Evolutionary conservation across 2,329 filamentous ascomycete genomes (phyloP), one percentile per base, ranked within the genome.

Genomic region (Cryphonectria naterciae): DNA sequence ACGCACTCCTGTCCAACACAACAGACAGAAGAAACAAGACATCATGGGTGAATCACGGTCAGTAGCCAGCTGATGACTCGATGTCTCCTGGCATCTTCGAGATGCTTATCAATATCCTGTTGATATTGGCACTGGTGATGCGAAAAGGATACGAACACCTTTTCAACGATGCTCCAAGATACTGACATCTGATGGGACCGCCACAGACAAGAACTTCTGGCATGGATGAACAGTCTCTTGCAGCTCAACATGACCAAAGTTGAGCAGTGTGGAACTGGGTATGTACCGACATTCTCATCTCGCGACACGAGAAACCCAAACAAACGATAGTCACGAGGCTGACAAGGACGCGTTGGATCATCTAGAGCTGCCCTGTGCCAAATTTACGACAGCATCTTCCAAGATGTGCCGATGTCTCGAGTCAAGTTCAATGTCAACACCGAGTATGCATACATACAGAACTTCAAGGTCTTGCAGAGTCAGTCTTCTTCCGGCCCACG

Each of bases 231-330:
- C 87, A 95, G 93, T 87, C 92, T 99, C 74, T 91, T 99, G 67
- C 94, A 98, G 85, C 92, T 99, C 79, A 99, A 98, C 85, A 91
- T 99, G 78, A 98, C 93, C 78, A 98, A 98, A 85, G 94, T 99
- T 81, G 96, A 99, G 86, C 96, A 99, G 88, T 98, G 95, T 82
- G 96, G 96, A 81, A 98, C 95, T 79, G 96, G 95, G 95, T 98
- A 91, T 78, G 85, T 81, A 74, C 71, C 28, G 43, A 28, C 28
- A 49, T 25, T n/a, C 22, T 39, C 37, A 2, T 17, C 32, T 25
- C 15, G 39, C 61, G 11, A 11, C n/a, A 11, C n/a, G 60, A 13
- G 15, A 2, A 62, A 22, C 6, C 2, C 22, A 35, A 25, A 35
- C 60, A 39, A n/a, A 78, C 69, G 25, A 72, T 60, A 41, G 68